A percentile compares a stretch with the other conserved stretches of the same genome.
Conservation (phyloP, 129 eudicot genomes). For the Solidago caesia region DNA sequence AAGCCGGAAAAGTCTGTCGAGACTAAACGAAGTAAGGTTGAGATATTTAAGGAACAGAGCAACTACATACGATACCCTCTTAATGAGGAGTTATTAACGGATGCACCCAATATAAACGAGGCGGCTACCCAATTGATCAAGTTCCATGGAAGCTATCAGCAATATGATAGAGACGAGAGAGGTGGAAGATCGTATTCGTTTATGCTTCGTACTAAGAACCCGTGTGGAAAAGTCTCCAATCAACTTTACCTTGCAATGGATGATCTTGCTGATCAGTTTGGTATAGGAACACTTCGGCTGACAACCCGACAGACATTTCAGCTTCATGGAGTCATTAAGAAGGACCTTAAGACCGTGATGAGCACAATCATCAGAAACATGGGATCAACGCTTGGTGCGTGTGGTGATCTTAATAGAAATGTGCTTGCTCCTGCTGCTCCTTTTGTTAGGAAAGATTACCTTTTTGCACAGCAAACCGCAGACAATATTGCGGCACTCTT, state of each 20-base stretch:
- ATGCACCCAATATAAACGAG: slow-evolving; percentile 87
- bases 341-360: slow-evolving; percentile 95
- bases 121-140: slow-evolving; percentile 92
- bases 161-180: slow-evolving; percentile 77
- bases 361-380: slow-evolving; percentile 75
- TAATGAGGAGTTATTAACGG: slow-evolving; percentile 83
- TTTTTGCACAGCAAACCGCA: slow-evolving; percentile 93
- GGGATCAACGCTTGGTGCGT: slow-evolving; percentile 99
- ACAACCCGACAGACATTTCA: slow-evolving; percentile 97
- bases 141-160: slow-evolving; percentile 99
- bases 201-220: slow-evolving; percentile 98
- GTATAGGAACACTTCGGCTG: slow-evolving; percentile 88
- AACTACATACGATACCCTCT: slow-evolving; percentile 94
- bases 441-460: slow-evolving; percentile 70
- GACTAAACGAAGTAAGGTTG: slow-evolving; percentile 94
- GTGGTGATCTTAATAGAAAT: slow-evolving; percentile 98
- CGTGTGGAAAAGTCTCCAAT: slow-evolving; percentile 96
- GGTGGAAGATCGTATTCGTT: slow-evolving; percentile 81
- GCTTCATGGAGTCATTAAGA: slow-evolving; percentile 93
- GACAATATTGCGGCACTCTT: slow-evolving; percentile 89
- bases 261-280: slow-evolving; percentile 94
- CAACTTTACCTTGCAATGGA: slow-evolving; percentile 93
- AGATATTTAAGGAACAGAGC: slow-evolving; percentile 91
- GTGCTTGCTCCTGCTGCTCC: slow-evolving; percentile 99
- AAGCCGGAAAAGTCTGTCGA: slow-evolving; percentile 62